Evolutionary conservation across 2,329 filamentous ascomycete species (phyloP).

Genomic region (Colletotrichum melonis): DNA sequence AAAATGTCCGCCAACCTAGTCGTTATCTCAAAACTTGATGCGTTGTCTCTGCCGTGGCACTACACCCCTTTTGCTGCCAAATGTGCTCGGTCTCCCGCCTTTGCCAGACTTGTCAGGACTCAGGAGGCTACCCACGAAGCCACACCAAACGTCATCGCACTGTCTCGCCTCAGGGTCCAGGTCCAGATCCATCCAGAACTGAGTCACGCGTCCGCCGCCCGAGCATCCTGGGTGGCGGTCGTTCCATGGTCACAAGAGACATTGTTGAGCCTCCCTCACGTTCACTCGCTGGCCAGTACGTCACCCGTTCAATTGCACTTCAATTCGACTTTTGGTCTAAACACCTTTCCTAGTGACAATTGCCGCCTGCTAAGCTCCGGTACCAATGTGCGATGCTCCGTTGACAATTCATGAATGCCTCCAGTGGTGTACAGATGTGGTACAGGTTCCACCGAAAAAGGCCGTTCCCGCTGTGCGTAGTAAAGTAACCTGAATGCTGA

Average conservation of each 20-base stretch:
- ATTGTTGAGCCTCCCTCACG: background rate
- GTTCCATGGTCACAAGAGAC: constrained; percentile 7
- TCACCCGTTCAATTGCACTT: constrained; percentile 7
- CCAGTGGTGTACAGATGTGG: constrained; percentile 24
- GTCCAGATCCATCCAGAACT: background rate
- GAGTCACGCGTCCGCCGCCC: constrained; percentile 14
- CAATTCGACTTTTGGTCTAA: constrained; percentile 25
- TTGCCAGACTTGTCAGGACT: constrained; percentile 4
- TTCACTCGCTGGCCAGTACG: background rate
- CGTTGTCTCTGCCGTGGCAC: background rate
- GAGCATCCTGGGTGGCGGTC: background rate
- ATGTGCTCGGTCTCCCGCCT: constrained; percentile 14
- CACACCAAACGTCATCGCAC: constrained; percentile 30
- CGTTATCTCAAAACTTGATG: background rate
- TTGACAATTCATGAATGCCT: constrained; percentile 31
- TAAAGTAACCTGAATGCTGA: constrained; percentile 32
- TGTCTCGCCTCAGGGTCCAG: constrained; percentile 27
- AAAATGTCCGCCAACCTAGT: background rate
- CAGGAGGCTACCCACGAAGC: constrained; percentile 18
- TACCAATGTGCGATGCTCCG: constrained; percentile 31
- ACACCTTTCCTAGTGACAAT: constrained; percentile 27
- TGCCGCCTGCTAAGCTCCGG: constrained; percentile 34
- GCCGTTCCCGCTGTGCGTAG: constrained; percentile 25
- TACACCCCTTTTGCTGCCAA: background rate
- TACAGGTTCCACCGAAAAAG: constrained; percentile 17